Evolutionary conservation across 495 filamentous ascomycete genomes (phyloP).

Genomic region (Penicillium verhagenii): DNA sequence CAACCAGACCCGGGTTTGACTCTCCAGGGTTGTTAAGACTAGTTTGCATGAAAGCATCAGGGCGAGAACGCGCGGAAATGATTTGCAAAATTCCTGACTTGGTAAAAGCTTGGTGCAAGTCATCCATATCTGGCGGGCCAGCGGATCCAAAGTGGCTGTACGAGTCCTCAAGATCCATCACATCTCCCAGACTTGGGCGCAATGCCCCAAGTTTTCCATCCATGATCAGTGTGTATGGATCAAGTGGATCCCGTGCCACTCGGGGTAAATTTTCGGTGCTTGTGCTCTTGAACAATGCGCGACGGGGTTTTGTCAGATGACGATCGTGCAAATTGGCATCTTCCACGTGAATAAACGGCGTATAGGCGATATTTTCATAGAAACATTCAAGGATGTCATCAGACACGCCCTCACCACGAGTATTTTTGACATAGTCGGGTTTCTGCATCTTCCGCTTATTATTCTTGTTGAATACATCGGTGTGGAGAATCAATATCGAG

Average conservation of each 20-base stretch:
- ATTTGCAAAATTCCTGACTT: conserved; percentile 91
- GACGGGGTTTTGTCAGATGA: conserved; percentile 69
- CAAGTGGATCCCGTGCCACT: conserved; percentile 76
- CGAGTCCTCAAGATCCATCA: conserved; percentile 88
- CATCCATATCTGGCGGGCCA: conserved; percentile 67
- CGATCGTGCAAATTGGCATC: conserved; percentile 85
- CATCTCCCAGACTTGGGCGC: conserved; percentile 81
- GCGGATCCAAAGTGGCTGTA: conserved; percentile 83
- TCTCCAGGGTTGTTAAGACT: conserved; percentile 81
- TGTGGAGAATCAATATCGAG: conserved; percentile 93
- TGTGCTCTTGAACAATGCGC: conserved; percentile 66
- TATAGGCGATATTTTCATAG: conserved; percentile 98
- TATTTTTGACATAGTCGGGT: conserved; percentile 92
- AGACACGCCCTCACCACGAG: conserved; percentile 80
- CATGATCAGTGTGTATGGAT: conserved; percentile 91
- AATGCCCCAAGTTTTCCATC: conserved; percentile 81
- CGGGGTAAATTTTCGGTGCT: conserved; percentile 65
- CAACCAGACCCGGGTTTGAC: conserved; percentile 89
- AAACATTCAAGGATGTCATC: conserved; percentile 94
- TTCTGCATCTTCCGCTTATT: conserved; percentile 99
- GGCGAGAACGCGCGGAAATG: conserved; percentile 84
- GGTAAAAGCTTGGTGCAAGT: conserved; percentile 83
- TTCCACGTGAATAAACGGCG: conserved; percentile 94
- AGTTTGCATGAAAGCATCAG: conserved; percentile 91
- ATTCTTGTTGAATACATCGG: conserved; percentile 98